Evolutionary conservation across 148 eudicot genomes (phyloP).

Genomic region (Selenicereus undatus): DNA sequence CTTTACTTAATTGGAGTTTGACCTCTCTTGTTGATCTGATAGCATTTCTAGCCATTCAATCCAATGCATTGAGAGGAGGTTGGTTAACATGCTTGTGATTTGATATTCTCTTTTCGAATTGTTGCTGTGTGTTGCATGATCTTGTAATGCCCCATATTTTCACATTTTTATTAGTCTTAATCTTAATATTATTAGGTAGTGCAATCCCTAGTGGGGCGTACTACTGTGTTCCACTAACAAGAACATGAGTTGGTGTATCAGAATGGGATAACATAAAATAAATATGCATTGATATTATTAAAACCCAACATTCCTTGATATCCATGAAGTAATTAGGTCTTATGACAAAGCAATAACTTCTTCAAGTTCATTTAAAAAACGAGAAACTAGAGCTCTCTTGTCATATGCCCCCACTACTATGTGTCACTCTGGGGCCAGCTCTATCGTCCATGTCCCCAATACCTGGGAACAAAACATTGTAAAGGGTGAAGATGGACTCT

Average conservation of each 20-base stretch:
- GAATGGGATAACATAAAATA: background rate
- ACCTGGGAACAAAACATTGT: background rate
- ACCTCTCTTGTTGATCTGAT: constrained; percentile 69
- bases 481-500: background rate
- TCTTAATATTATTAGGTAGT: no score
- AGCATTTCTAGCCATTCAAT: constrained; percentile 64
- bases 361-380: no score
- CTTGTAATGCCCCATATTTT: background rate
- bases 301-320: no score
- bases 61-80: constrained; percentile 66
- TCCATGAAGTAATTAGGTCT: background rate
- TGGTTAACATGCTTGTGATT: constrained; percentile 9
- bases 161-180: background rate
- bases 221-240: background rate
- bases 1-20: constrained; percentile 85
- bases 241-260: background rate
- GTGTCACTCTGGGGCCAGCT: no score
- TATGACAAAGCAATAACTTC: no score
- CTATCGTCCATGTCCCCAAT: background rate
- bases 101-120: background rate
- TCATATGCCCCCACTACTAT: background rate
- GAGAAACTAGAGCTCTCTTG: background rate
- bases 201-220: background rate
- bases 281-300: background rate
- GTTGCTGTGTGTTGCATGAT: background rate